Percentiles rank a stretch among this genome's conserved stretches.
phyloP scores from a whole-genome alignment of 495 filamentous ascomycete species.

The Penicillium waksmanii region DNA sequence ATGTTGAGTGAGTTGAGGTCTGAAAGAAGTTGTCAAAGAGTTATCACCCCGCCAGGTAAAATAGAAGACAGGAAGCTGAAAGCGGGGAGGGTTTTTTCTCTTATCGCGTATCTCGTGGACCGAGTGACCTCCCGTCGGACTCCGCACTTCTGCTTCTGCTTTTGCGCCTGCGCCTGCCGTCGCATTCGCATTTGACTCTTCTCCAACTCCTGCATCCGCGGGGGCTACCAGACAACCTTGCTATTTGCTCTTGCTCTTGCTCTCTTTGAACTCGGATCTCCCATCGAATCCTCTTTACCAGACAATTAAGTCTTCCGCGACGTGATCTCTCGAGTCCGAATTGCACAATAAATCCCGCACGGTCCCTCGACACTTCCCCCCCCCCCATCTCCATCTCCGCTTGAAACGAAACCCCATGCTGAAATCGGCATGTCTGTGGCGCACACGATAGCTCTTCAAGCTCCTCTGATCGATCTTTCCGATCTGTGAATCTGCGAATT shows the following conservation, averaged over 20 bases:
- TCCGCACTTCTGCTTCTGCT: constrained; percentile 8
- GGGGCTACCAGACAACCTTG: no score
- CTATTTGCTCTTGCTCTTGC: not conserved
- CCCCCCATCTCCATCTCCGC: not conserved
- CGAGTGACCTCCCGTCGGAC: not conserved
- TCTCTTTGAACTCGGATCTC: not conserved
- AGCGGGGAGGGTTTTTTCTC: constrained; percentile 23
- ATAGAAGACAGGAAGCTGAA: not conserved
- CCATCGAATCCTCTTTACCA: no score
- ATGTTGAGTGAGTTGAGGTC: not conserved
- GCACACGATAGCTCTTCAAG: not conserved
- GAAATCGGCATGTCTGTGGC: not conserved
- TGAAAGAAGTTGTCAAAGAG: not conserved
- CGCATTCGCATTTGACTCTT: not conserved
- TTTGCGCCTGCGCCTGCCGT: constrained; percentile 3
- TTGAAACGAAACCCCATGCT: constrained; percentile 5
- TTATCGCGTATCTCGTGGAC: constrained; percentile 21
- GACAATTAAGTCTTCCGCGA: no score
- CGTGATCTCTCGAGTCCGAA: no score
- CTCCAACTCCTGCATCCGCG: not conserved
- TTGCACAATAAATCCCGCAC: not conserved
- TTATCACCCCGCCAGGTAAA: not conserved
- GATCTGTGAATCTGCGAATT: not conserved
- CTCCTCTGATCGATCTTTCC: not conserved
- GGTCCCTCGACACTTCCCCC: constrained; percentile 4